These are phyloP conservation scores for Ustilago vetiveriae DNA, from an alignment of 1,284 basidiomycete species.

Conservation along the genomic window DNA sequence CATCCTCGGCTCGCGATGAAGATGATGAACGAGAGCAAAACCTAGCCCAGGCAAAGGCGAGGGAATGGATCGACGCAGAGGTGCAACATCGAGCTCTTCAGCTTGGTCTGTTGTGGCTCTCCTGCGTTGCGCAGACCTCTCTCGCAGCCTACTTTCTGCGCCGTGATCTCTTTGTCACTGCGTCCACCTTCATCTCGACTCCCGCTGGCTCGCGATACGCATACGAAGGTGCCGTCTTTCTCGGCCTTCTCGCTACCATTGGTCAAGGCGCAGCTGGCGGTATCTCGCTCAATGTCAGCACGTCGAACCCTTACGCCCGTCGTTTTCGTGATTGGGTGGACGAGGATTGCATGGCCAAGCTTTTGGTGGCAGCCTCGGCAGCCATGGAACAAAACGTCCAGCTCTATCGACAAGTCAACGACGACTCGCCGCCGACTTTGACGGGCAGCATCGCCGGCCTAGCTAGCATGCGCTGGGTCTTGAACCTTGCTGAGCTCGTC, in stretches of 20 bases:
- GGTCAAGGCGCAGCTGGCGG: slow-evolving; percentile 43
- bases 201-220: slow-evolving; percentile 42
- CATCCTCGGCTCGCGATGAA: slow-evolving; percentile 26
- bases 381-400: slow-evolving; percentile 33
- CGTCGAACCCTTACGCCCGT: slow-evolving; percentile 48
- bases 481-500: slow-evolving; percentile 30
- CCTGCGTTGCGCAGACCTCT: slow-evolving; percentile 51
- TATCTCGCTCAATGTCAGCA: slow-evolving; percentile 36
- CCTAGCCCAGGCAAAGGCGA: slow-evolving; percentile 23
- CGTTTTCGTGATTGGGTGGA: slow-evolving; percentile 53
- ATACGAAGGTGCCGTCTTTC: slow-evolving; percentile 54
- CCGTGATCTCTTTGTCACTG: slow-evolving; percentile 57
- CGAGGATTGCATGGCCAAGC: slow-evolving; percentile 45
- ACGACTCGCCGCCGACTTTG: slow-evolving; percentile 41
- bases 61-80: slow-evolving; percentile 41
- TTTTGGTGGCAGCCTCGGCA: slow-evolving; percentile 28
- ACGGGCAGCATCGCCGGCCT: slow-evolving; percentile 33
- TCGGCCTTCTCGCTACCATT: slow-evolving; percentile 60
- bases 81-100: slow-evolving; percentile 49
- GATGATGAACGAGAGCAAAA: slow-evolving; percentile 22
- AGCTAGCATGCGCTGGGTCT: slow-evolving; percentile 46
- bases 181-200: slow-evolving; percentile 38
- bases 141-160: slow-evolving; percentile 61
- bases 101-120: slow-evolving; percentile 55
- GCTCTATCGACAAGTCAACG: slow-evolving; percentile 31